Conservation (phyloP, 2,329 filamentous ascomycete genomes). For the Curvularia lunata region DNA sequence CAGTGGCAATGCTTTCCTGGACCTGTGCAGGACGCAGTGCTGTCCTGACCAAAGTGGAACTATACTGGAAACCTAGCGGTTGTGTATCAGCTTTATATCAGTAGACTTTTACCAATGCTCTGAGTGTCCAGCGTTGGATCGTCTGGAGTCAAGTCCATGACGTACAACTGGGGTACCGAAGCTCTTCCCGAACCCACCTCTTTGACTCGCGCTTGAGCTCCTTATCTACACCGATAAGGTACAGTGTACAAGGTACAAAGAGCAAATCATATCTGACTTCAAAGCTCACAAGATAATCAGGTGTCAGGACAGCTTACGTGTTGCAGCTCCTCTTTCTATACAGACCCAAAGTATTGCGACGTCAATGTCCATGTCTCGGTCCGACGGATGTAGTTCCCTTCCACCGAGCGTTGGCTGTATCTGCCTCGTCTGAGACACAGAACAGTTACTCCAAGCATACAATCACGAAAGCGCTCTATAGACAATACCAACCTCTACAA, state of each 20-base stretch:
- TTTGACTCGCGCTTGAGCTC: not conserved
- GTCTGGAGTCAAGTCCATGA: not conserved
- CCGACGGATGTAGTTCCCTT: not conserved
- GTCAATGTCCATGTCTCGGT: not conserved
- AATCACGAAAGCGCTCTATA: not conserved
- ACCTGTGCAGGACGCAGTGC: not conserved
- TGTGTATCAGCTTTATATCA: not conserved
- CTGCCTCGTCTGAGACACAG: not conserved
- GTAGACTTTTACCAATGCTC: not conserved
- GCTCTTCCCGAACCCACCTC: not conserved
- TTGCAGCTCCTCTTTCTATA: not conserved
- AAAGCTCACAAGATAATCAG: not conserved
- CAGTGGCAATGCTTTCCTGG: not conserved
- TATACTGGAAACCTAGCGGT: not conserved
- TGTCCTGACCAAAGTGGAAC: not conserved
- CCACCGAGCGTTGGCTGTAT: not conserved
- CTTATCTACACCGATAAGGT: not conserved
- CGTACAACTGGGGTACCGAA: not conserved
- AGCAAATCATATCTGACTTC: not conserved
- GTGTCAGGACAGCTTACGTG: not conserved
- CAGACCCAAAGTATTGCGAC: not conserved
- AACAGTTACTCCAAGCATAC: not conserved
- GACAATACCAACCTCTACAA: not conserved
- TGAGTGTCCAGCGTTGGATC: not conserved
- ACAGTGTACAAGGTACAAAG: not conserved